Conservation (phyloP, 352 stramenopile genomes). For the Globisporangium megalacanthum region DNA sequence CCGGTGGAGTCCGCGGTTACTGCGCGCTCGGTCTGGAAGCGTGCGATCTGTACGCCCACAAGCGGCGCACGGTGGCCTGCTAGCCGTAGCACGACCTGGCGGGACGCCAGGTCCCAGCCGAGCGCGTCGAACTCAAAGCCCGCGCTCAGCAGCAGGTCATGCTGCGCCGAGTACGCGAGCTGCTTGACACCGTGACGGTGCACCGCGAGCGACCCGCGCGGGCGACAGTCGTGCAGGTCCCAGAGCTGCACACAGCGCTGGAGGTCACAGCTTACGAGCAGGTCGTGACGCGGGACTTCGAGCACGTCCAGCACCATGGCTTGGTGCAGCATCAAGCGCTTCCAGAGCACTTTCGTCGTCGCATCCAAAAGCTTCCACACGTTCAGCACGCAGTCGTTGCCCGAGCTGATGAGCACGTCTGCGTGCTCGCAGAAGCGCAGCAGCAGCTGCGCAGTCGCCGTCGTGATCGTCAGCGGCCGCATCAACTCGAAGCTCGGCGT, state of each 20-base stretch:
- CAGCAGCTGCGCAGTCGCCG: slow-evolving; percentile 49
- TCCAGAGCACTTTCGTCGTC: slow-evolving; percentile 55
- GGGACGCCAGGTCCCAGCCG: slow-evolving; percentile 77
- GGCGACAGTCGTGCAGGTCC: slow-evolving; percentile 71
- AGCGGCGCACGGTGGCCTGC: slow-evolving; percentile 69
- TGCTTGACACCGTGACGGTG: slow-evolving; percentile 71
- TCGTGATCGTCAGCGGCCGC: slow-evolving; percentile 51
- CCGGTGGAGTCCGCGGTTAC: slow-evolving; percentile 70
- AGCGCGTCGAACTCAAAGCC: slow-evolving; percentile 84
- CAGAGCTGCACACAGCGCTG: slow-evolving; percentile 69
- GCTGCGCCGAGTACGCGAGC: slow-evolving; percentile 68
- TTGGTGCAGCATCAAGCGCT: slow-evolving; percentile 37
- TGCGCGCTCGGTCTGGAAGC: slow-evolving; percentile 74
- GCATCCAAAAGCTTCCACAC: slow-evolving; percentile 60
- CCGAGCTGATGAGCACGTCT: slow-evolving; percentile 44
- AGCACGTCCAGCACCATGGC: slow-evolving; percentile 68
- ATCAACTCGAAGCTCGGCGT: slow-evolving; percentile 34
- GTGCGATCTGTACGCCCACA: slow-evolving; percentile 59
- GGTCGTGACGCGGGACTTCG: slow-evolving; percentile 64
- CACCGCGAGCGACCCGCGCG: slow-evolving; percentile 42
- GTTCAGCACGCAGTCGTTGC: slow-evolving; percentile 68
- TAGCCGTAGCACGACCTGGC: slow-evolving; percentile 64
- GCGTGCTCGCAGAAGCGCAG: slow-evolving; percentile 61
- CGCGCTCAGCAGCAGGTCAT: slow-evolving; percentile 72
- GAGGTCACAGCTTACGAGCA: slow-evolving; percentile 74